Evolutionary conservation across 208 protist genomes (phyloP).

Genomic region (Leishmania martiniquensis): DNA sequence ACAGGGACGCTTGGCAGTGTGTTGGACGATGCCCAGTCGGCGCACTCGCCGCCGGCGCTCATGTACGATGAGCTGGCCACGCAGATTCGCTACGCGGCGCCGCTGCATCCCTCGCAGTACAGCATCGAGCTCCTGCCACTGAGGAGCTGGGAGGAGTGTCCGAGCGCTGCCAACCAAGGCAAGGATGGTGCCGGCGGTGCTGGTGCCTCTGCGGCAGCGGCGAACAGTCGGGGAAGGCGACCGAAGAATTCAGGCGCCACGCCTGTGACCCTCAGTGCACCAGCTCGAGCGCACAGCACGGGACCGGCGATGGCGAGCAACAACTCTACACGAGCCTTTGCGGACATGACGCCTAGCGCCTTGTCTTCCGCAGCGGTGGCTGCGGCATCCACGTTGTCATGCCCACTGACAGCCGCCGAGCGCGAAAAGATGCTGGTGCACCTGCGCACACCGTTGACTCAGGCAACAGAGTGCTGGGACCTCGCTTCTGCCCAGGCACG

Average conservation of each 20-base stretch:
- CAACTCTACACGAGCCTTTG: background rate
- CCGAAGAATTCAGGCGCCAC: background rate
- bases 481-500: background rate
- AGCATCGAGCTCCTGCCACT: constrained; percentile 43
- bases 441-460: constrained; percentile 10
- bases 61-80: constrained; percentile 43
- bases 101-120: constrained; percentile 44
- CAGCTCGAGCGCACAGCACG: background rate
- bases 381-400: constrained; percentile 13
- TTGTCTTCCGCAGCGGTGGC: background rate
- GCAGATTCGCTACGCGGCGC: constrained; percentile 48
- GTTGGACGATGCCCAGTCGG: background rate
- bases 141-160: constrained; percentile 26
- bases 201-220: constrained; percentile 1
- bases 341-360: background rate
- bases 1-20: background rate
- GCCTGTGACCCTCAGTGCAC: background rate
- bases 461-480: constrained; percentile 23
- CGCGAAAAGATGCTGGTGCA: constrained; percentile 18
- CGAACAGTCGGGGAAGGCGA: background rate
- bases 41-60: constrained; percentile 15
- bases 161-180: background rate
- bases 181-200: constrained; percentile 2
- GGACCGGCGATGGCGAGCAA: background rate
- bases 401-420: constrained; percentile 26